Evolutionary conservation across 805 yeast species (phyloP).

Genomic region (Komagataella phaffii): DNA sequence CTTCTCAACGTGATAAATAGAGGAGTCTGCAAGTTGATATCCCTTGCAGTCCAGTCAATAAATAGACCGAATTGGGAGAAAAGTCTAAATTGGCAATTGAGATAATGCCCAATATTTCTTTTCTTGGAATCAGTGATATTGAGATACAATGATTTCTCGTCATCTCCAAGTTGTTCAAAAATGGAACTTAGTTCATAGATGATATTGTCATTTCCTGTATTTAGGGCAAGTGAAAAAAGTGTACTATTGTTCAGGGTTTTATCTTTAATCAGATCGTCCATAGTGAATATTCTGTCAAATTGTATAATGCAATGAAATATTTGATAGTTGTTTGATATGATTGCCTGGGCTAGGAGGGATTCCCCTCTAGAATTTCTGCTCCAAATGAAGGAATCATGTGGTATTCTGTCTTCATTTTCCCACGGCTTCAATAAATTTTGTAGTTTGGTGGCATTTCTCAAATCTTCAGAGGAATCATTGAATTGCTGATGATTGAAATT

Average conservation of each 20-base stretch:
- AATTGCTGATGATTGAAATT: constrained; percentile 6
- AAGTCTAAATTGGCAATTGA: constrained; percentile 41
- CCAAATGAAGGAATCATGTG: constrained; percentile 14
- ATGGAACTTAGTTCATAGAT: constrained; percentile 32
- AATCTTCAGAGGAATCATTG: constrained; percentile 10
- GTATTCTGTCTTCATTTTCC: constrained; percentile 3
- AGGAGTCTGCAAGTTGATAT: constrained; percentile 63
- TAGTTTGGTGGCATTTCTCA: constrained; percentile 5
- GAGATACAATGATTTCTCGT: constrained; percentile 36
- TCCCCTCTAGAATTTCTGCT: constrained; percentile 48
- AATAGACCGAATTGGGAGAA: constrained; percentile 40
- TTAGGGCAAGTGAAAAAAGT: constrained; percentile 50
- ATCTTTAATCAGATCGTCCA: constrained; percentile 61
- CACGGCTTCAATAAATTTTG: constrained; percentile 6
- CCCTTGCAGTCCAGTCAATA: constrained; percentile 60
- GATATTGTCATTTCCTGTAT: constrained; percentile 32
- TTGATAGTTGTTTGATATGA: constrained; percentile 30
- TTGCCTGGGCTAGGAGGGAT: constrained; percentile 53
- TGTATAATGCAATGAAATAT: constrained; percentile 33
- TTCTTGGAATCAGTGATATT: constrained; percentile 35
- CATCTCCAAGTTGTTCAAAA: constrained; percentile 22
- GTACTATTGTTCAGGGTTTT: constrained; percentile 38
- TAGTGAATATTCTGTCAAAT: constrained; percentile 33
- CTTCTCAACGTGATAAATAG: constrained; percentile 62
- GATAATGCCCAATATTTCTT: constrained; percentile 62